These are phyloP conservation scores for Globisporangium cystogenes DNA, from an alignment of 352 stramenopile genomes.

Conservation along the genomic window DNA sequence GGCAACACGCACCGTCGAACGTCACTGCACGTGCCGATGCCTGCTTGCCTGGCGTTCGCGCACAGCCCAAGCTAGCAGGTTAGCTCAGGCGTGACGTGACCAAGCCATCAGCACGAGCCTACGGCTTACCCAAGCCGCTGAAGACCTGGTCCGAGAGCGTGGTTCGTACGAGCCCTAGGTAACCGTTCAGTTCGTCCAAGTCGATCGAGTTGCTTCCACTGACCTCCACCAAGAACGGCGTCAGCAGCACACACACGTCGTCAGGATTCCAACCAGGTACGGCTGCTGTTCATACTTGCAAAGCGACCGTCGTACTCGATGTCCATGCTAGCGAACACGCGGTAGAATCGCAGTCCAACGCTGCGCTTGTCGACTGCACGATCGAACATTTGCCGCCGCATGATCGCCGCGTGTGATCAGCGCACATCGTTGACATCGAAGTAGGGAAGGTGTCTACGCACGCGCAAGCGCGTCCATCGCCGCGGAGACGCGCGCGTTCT, in stretches of 20 bases:
- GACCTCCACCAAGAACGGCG: too few species aligned
- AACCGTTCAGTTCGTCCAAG: slow-evolving; percentile 40
- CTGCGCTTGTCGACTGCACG: slow-evolving; percentile 30
- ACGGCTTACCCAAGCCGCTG: slow-evolving; percentile 31
- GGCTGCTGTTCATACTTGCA: too few species aligned
- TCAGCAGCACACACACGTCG: too few species aligned
- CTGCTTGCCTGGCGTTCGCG: slow-evolving; percentile 44
- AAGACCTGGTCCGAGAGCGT: slow-evolving; percentile 47
- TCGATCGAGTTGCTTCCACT: slow-evolving; percentile 56
- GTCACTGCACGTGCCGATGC: slow-evolving; percentile 23
- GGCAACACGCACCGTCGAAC: slow-evolving; percentile 27
- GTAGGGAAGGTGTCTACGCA: slow-evolving; percentile 8
- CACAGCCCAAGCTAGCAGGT: too few species aligned
- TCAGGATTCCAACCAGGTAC: too few species aligned
- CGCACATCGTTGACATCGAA: too few species aligned
- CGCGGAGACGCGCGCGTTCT: slow-evolving; percentile 27
- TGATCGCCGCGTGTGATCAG: too few species aligned
- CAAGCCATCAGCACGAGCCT: too few species aligned
- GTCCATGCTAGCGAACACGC: slow-evolving; percentile 43
- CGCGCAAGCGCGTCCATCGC: slow-evolving; percentile 30
- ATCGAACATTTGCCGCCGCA: neutral
- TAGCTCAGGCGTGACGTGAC: too few species aligned
- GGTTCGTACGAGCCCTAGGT: slow-evolving; percentile 31
- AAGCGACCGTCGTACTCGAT: slow-evolving; percentile 22
- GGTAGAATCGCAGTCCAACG: slow-evolving; percentile 34